Percentiles rank a stretch among this genome's conserved stretches.
phyloP scores from a whole-genome alignment of 176 grass and related monocot genomes.

The Phragmites australis region DNA sequence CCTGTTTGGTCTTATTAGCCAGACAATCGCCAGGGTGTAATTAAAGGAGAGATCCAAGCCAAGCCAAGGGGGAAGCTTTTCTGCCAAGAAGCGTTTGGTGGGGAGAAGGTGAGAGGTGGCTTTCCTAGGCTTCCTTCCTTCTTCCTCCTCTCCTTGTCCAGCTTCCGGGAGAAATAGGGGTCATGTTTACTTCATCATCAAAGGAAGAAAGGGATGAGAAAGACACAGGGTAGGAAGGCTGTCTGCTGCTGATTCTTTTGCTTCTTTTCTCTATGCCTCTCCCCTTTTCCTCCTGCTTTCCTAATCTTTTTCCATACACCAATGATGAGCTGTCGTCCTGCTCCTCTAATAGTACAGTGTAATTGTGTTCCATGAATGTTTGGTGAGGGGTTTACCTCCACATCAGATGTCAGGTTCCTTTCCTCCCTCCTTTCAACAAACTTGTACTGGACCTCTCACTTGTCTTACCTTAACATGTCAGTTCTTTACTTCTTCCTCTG shows the following conservation, averaged over 20 bases:
- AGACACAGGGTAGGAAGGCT: conserved; percentile 33
- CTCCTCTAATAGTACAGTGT: conserved; percentile 19
- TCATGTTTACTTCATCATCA: conserved; percentile 13
- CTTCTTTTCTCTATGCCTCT: neutral
- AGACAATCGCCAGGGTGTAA: conserved; percentile 35
- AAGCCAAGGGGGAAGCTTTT: conserved; percentile 35
- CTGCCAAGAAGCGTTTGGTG: conserved; percentile 51
- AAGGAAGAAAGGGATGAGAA: conserved; percentile 12
- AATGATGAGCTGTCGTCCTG: conserved; percentile 46
- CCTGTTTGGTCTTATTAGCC: conserved; percentile 22
- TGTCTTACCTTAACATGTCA: conserved; percentile 45
- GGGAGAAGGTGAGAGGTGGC: conserved; percentile 49
- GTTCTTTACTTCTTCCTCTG: too few relatives aligned
- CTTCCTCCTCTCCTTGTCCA: conserved; percentile 16
- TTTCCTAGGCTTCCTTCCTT: conserved; percentile 54
- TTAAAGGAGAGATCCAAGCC: conserved; percentile 46
- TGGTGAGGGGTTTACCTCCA: conserved; percentile 38
- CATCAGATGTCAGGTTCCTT: conserved; percentile 45
- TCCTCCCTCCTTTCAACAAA: conserved; percentile 36
- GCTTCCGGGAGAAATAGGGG: conserved; percentile 1
- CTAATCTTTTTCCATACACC: conserved; percentile 29
- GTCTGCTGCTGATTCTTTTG: conserved; percentile 23
- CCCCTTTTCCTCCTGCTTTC: conserved; percentile 36
- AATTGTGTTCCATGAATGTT: conserved; percentile 35
- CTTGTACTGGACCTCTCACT: conserved; percentile 53